Evolutionary conservation across 495 filamentous ascomycete species (phyloP), one percentile per base, ranked within the genome.

Genomic region (Neurospora sp.): DNA sequence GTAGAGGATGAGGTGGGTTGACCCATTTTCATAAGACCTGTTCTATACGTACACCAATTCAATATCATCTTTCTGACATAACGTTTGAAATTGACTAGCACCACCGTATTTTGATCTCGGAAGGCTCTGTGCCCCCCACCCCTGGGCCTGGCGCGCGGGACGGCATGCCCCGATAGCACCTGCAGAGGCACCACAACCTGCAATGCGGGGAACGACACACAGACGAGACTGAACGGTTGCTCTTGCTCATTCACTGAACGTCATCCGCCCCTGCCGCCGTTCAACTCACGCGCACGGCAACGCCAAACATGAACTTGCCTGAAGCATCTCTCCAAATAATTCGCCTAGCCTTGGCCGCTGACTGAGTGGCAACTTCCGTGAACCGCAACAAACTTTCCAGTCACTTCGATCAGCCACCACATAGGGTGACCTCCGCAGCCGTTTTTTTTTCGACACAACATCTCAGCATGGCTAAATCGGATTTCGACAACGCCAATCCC

Each of bases 401-500:
- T 4, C 23, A 62, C 12, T 54, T 54, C 20, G 20, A 54, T 62
- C 48, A 62, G 54, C 27, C 31, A 66, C 14, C 54, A 18, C 27
- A 18, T 9, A 35, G 54, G 27, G 27, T 37, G 9, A 35, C 54
- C 27, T 66, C 54, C 35, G 14, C 54, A 66, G 27, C 31, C 54
- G 54, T 31, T 31, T 66, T 62, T 62, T n/a, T n/a, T 66, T 66
- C 54, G 35, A 69, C 40, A 69, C 38, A 18, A 11, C 69, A 18
- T 39, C 27, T 59, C 48, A 77, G 73, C 23, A 80, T 81, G 78
- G 73, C 75, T 48, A 72, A 74, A 20, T 54, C 62, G 12, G 77
- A 78, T 72, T 74, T 92, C 48, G 90, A 97, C 75, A 99, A 99
- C 81, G 93, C 90, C 72, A 98, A 99, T 84, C 96, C 96, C 71